phyloP scores from a whole-genome alignment of 768 basidiomycete species.

The Amanita molliuscula region DNA sequence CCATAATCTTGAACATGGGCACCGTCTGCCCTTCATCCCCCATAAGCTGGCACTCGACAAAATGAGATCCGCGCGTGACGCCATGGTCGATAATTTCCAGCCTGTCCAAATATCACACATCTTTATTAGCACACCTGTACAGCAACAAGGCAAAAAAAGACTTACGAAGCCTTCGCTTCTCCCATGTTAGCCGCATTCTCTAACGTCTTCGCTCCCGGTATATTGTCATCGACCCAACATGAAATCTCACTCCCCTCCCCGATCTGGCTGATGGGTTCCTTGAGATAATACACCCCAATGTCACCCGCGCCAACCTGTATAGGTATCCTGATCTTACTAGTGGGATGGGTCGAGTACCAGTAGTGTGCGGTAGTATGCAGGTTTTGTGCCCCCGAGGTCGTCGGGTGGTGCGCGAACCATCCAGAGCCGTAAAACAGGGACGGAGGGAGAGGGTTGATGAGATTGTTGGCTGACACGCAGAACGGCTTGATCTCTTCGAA shows the following conservation, averaged over 20 bases:
- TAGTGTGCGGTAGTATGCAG: constrained; percentile 68
- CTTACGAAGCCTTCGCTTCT: constrained; percentile 59
- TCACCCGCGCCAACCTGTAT: constrained; percentile 83
- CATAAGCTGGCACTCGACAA: constrained; percentile 78
- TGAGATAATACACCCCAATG: constrained; percentile 83
- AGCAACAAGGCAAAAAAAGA: constrained; percentile 13
- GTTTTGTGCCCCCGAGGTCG: constrained; percentile 19
- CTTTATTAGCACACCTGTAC: constrained; percentile 1
- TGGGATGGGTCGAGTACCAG: constrained; percentile 85
- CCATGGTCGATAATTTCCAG: constrained; percentile 78
- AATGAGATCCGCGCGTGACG: constrained; percentile 86
- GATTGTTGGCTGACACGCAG: constrained; percentile 94
- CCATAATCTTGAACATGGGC: constrained; percentile 82
- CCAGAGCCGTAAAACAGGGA: constrained; percentile 91
- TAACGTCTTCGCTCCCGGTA: constrained; percentile 62
- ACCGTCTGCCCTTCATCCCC: constrained; percentile 82
- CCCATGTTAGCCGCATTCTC: constrained; percentile 65
- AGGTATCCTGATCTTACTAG: constrained; percentile 74
- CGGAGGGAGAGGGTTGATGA: constrained; percentile 94
- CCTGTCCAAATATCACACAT: constrained; percentile 28
- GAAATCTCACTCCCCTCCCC: constrained; percentile 64
- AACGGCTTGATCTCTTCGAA: constrained; percentile 86
- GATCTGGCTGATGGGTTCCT: constrained; percentile 49
- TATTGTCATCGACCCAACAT: constrained; percentile 99
- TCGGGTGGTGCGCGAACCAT: constrained; percentile 75